Evolutionary conservation across 768 basidiomycete genomes (phyloP).

Genomic region (Serendipita sp.): DNA sequence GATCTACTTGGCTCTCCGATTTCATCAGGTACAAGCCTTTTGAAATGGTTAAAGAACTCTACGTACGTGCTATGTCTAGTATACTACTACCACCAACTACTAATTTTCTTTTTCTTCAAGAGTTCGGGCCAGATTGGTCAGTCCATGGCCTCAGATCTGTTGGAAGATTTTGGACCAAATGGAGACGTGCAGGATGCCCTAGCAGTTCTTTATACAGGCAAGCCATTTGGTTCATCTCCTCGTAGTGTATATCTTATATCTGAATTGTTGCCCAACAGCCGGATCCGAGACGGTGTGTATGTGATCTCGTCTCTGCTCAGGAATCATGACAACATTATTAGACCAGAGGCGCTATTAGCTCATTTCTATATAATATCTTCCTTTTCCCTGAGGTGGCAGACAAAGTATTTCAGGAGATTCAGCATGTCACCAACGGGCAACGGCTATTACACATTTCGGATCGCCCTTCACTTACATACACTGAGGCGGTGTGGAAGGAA

Average conservation of each 20-base stretch:
- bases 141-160: neutral
- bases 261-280: neutral
- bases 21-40: neutral
- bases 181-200: neutral
- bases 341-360: neutral
- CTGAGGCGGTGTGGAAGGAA: constrained; percentile 3
- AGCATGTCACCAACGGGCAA: neutral
- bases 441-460: neutral
- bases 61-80: neutral
- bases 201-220: neutral
- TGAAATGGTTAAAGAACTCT: neutral
- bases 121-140: neutral
- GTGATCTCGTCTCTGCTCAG: neutral
- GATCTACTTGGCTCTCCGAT: neutral
- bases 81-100: neutral
- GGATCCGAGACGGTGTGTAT: neutral
- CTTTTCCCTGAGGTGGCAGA: neutral
- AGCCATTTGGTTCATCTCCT: too few species aligned
- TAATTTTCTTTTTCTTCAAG: neutral
- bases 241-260: neutral
- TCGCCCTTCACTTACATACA: neutral
- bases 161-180: neutral
- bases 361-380: neutral
- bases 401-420: neutral
- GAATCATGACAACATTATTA: neutral